Base-by-base conservation (phyloP, 179 eudicot species). In the Amaranthus tricolor region DNA sequence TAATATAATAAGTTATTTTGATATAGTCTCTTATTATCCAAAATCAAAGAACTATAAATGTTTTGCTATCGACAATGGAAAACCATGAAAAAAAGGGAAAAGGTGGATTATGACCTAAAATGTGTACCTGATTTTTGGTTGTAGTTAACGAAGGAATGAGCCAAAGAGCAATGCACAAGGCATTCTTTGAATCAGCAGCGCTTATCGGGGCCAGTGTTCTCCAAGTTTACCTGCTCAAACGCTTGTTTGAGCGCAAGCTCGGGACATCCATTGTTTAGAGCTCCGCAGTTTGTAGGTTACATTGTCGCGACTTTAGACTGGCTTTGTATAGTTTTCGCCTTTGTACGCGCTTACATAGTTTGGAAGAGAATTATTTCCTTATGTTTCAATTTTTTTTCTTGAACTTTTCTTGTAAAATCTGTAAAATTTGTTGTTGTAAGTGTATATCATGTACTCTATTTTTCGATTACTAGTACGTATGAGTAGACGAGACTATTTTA, bases 121-220 rank as follows among this genome's bases (percentile, higher is more conserved):
- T n/a, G n/a, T n/a, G n/a, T n/a, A n/a, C n/a, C n/a, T n/a, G n/a
- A n/a, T 31, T 31, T 67, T 60, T 71, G 44, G 71, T 2, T 81
- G 89, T 88, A 93, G 98, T 89, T 55, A 89, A 89, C 57, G 93
- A 91, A 50, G 84, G 77, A 59, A 82, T 93, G 93, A 76, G 97
- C 82, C 76, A 71, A 72, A 85, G 91, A 79, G 88, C 97, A 15
- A 66, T 89, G 12, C 89, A 93, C 77, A 93, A 93, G 84, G 97
- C 98, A 19, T 8, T 91, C 12, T 76, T 91, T 6, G 97, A 93
- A 84, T 89, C 93, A 5, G 85, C 86, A 19, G 97, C 95, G 11
- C 88, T 93, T n/a, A 54, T 89, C 5, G 90, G 93, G 48, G 89
- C 86, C 10, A 89, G 97, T 56, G 86, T 84, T 60, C 88, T 93